Evolutionary conservation across 768 basidiomycete genomes (phyloP).

Genomic region (Lanmaoa pseudosensibilis): DNA sequence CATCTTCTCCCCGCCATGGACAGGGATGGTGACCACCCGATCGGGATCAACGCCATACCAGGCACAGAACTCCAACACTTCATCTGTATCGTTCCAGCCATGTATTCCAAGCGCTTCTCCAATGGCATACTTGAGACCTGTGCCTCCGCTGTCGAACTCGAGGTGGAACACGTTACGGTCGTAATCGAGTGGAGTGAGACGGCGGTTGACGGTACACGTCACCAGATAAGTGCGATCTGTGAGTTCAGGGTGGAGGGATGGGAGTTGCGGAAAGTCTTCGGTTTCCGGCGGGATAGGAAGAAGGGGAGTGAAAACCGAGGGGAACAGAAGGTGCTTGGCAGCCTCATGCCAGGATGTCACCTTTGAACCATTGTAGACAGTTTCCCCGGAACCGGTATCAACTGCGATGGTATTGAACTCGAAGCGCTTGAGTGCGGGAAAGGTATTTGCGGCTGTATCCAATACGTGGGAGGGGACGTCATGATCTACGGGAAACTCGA

Average conservation of each 20-base stretch:
- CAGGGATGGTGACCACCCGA: constrained; percentile 78
- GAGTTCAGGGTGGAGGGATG: constrained; percentile 80
- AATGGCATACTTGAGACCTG: constrained; percentile 91
- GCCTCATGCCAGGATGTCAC: constrained; percentile 79
- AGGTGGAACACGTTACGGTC: constrained; percentile 99
- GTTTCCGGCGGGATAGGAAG: constrained; percentile 30
- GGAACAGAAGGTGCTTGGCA: constrained; percentile 88
- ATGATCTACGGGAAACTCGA: constrained; percentile 40
- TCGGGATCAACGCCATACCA: constrained; percentile 90
- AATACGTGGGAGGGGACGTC: constrained; percentile 20
- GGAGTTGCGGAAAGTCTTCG: constrained; percentile 56
- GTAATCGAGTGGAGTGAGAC: constrained; percentile 92
- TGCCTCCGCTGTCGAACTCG: constrained; percentile 90
- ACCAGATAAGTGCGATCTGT: constrained; percentile 91
- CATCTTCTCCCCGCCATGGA: constrained; percentile 60
- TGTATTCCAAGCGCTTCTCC: constrained; percentile 97
- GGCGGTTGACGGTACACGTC: constrained; percentile 90
- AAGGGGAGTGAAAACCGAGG: constrained; percentile 67
- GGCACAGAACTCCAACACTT: constrained; percentile 83
- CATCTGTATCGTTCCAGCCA: constrained; percentile 93
- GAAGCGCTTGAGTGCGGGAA: constrained; percentile 51
- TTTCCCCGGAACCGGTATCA: constrained; percentile 56
- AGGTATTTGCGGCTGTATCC: constrained; percentile 20
- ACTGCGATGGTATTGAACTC: constrained; percentile 75
- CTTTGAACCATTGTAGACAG: constrained; percentile 58